phyloP scores from a whole-genome alignment of 495 filamentous ascomycete species.

The Hypoxylon lienhwacheense region DNA sequence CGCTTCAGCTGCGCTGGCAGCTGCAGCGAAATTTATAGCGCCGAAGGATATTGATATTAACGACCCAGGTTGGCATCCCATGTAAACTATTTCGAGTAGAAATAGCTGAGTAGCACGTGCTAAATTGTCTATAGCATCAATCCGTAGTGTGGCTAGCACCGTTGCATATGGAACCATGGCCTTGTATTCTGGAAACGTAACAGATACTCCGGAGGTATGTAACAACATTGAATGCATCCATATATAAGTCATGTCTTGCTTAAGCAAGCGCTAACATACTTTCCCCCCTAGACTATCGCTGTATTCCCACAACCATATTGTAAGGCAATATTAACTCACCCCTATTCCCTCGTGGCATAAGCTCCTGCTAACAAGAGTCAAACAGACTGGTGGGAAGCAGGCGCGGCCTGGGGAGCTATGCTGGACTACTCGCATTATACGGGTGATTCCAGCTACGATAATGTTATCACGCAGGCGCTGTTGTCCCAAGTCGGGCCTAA shows the following conservation, averaged over 20 bases:
- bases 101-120: neutral
- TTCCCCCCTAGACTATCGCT: slow-evolving; percentile 46
- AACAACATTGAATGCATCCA: no score
- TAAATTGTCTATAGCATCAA: slow-evolving; percentile 45
- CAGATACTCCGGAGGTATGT: slow-evolving; percentile 55
- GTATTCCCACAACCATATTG: slow-evolving; percentile 71
- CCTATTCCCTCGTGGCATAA: neutral
- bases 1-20: slow-evolving; percentile 36
- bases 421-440: slow-evolving; percentile 87
- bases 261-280: slow-evolving; percentile 25
- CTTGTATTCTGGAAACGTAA: slow-evolving; percentile 67
- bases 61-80: slow-evolving; percentile 44
- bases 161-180: slow-evolving; percentile 57
- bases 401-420: slow-evolving; percentile 70
- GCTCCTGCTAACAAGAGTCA: slow-evolving; percentile 34
- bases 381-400: slow-evolving; percentile 80
- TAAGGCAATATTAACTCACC: slow-evolving; percentile 39
- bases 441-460: slow-evolving; percentile 71
- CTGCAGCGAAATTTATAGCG: slow-evolving; percentile 35
- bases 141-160: slow-evolving; percentile 51
- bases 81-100: neutral
- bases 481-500: slow-evolving; percentile 64
- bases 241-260: slow-evolving; percentile 18
- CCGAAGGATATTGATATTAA: slow-evolving; percentile 50
- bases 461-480: slow-evolving; percentile 65